These are phyloP conservation scores for Podospora australis DNA, from an alignment of 495 filamentous ascomycete species.

Conservation along the genomic window DNA sequence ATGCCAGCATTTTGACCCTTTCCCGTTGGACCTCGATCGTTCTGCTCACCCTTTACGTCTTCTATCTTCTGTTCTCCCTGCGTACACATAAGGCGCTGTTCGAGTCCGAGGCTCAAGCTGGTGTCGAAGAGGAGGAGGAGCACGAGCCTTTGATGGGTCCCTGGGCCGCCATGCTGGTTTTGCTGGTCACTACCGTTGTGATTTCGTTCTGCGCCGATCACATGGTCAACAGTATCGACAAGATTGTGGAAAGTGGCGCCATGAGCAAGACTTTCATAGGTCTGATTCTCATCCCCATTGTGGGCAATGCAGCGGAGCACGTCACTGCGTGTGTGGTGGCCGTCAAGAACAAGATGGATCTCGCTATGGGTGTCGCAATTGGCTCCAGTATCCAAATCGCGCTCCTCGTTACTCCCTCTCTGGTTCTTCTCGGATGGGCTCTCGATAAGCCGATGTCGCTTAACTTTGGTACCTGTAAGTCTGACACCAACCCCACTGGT, in stretches of 20 bases:
- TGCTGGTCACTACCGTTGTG: constrained; percentile 70
- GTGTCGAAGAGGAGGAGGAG: constrained; percentile 29
- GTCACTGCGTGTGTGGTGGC: constrained; percentile 91
- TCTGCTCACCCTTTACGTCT: constrained; percentile 75
- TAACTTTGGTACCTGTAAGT: constrained; percentile 67
- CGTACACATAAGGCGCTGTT: constrained; percentile 75
- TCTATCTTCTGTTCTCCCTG: constrained; percentile 91
- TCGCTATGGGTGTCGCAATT: constrained; percentile 90
- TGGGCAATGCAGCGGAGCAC: constrained; percentile 96
- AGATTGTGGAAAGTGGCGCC: constrained; percentile 70
- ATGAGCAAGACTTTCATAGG: constrained; percentile 97
- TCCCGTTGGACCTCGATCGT: constrained; percentile 91
- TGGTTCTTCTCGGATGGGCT: constrained; percentile 85
- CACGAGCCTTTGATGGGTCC: constrained; percentile 60
- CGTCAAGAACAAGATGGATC: constrained; percentile 93
- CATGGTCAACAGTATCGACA: constrained; percentile 87
- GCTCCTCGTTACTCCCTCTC: constrained; percentile 80
- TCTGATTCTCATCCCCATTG: constrained; percentile 90
- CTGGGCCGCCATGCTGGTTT: constrained; percentile 61
- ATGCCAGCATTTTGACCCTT: constrained; percentile 66
- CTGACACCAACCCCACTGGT: too few relatives aligned
- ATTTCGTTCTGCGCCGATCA: constrained; percentile 94
- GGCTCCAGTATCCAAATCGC: constrained; percentile 94
- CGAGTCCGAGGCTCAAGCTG: constrained; percentile 50
- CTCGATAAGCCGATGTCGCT: constrained; percentile 80